Base-by-base conservation (phyloP, 176 grass and related monocot genomes). In the Miscanthus lutarioriparius region DNA sequence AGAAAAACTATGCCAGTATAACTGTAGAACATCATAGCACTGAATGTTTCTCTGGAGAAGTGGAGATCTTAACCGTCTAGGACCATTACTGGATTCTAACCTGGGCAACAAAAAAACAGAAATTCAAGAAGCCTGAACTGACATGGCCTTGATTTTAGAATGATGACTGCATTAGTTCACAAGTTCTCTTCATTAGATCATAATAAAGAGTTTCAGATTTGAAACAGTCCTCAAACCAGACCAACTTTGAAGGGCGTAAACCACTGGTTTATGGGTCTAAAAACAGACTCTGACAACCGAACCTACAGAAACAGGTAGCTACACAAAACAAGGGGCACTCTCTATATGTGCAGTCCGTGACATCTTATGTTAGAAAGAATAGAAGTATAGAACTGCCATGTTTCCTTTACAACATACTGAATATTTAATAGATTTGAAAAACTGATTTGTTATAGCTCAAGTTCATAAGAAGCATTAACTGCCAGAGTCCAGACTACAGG, bases 381-480 rank as follows among this genome's bases (percentile, higher is more conserved):
- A 79, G 35, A 75, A 49, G 64, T 23, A 51, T 13, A 79, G 33
- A 65, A 33, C 19, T 87, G 25, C 6, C 33, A 75, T 67, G 45
- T 75, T 36, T 82, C 5, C n/a, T 68, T 44, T 69, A 63, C 26
- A 41, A 69, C 1, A 38, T 75, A 44, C 41, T 58, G 35, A 9
- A 4, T 56, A 53, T n/a, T 47, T 47, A 11, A 70, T 71, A 54
- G 39, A 77, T 70, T 59, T 38, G 9, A 19, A 75, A 13, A 23
- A 54, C 59, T 47, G 38, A 54, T 79, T 30, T 80, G 6, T 67
- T 47, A n/a, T 65, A 48, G 44, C 22, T 75, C 15, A 7, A 79
- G 20, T 67, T 44, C 30, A 62, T 48, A 23, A 33, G 80, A 27
- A 58, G 61, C 59, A 83, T 40, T 37, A 61, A 11, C n/a, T 72